These are phyloP conservation scores for Marsdenia floribunda DNA, from an alignment of 257 asterid genomes.

Conservation along the genomic window DNA sequence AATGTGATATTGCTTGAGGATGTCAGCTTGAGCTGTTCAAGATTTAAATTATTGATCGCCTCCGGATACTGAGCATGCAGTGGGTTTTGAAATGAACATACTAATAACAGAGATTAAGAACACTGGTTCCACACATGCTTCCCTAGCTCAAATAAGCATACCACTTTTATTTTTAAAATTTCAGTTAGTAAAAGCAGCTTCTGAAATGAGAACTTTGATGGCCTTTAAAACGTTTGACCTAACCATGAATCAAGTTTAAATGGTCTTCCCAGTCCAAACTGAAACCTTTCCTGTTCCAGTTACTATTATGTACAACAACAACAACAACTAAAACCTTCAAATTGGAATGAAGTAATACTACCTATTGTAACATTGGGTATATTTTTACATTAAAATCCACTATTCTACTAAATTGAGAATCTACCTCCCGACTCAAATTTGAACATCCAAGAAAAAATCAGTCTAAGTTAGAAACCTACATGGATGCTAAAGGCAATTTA, in stretches of 20 bases:
- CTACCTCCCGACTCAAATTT: background rate
- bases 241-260: background rate
- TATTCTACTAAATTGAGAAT: background rate
- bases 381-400: background rate
- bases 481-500: background rate
- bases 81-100: background rate
- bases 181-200: background rate
- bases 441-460: background rate
- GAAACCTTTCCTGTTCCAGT: background rate
- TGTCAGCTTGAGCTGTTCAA: background rate
- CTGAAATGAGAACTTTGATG: background rate
- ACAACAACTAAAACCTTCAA: background rate
- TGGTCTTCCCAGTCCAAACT: background rate
- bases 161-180: background rate
- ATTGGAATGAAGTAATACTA: background rate
- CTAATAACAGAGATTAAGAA: background rate
- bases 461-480: background rate
- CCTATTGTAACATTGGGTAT: background rate
- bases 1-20: background rate
- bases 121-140: background rate
- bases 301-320: background rate
- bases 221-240: background rate
- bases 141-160: background rate
- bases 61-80: background rate
- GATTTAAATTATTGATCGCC: background rate